These are phyloP conservation scores for Hemileia vastatrix DNA, from an alignment of 1,284 basidiomycete species.

Conservation along the genomic window DNA sequence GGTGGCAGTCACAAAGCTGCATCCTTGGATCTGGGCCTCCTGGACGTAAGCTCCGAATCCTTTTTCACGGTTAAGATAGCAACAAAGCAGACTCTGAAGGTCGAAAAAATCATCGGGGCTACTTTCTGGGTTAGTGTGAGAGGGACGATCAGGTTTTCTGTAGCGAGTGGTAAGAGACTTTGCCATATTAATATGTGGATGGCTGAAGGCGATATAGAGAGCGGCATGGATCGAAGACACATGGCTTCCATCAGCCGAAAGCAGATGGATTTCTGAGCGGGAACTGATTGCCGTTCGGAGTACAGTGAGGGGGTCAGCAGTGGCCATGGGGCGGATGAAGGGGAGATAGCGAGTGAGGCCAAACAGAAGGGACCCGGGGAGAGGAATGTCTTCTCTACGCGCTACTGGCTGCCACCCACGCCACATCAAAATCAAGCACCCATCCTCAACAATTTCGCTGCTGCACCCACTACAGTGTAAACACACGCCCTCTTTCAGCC, in stretches of 20 bases:
- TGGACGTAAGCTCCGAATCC: constrained; percentile 75
- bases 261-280: constrained; percentile 26
- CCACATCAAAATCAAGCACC: too few relatives aligned
- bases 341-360: too few relatives aligned
- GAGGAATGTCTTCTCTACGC: too few relatives aligned
- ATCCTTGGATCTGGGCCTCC: constrained; percentile 62
- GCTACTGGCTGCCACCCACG: too few relatives aligned
- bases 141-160: constrained; percentile 40
- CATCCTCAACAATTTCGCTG: too few relatives aligned
- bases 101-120: constrained; percentile 60
- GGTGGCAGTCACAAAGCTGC: constrained; percentile 68
- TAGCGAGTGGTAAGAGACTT: constrained; percentile 12
- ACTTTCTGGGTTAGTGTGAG: constrained; percentile 50
- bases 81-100: constrained; percentile 67
- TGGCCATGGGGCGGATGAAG: too few relatives aligned
- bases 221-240: constrained; percentile 19
- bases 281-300: constrained; percentile 27
- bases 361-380: too few relatives aligned
- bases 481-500: too few relatives aligned
- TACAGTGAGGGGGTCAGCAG: constrained; percentile 29
- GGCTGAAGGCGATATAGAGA: constrained; percentile 25
- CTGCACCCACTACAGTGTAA: too few relatives aligned
- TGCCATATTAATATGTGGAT: neutral
- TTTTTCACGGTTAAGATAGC: constrained; percentile 63
- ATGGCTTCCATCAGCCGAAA: constrained; percentile 12